Evolutionary conservation across 768 basidiomycete genomes (phyloP), one percentile per base, ranked within the genome.

Genomic region (Pluteus cervinus): DNA sequence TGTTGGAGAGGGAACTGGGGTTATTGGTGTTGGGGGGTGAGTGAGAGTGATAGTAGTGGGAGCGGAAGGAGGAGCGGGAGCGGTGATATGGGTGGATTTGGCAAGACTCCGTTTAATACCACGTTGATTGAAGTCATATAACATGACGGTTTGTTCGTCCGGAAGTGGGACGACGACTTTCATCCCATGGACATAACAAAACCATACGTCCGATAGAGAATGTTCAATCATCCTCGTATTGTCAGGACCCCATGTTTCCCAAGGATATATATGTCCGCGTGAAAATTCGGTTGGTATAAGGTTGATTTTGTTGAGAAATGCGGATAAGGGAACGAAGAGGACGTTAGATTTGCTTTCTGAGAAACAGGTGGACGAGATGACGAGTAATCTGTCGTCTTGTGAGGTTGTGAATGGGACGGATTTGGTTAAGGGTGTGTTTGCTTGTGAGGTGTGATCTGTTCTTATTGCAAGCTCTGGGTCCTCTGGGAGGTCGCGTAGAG

Each of bases 121-220:
- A 7, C 32, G 21, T 26, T 40, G 39, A 29, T 40, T 40, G 39
- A 40, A 40, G 24, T 40, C 33, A n/a, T 40, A 40, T 7, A 40
- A 26, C 11, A 34, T 21, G 9, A 23, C 25, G 11, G 11, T 29
- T 7, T 35, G 17, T 14, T 26, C 17, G 16, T 33, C 16, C 12
- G 24, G 3, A n/a, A n/a, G n/a, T 23, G 40, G 25, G 46, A 58
- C 31, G 43, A 61, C 43, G 62, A 66, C 75, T 41, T 62, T 65
- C 18, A 61, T 62, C 15, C 76, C 77, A 46, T 64, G 66, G 14
- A 77, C 67, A 45, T 75, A 75, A 56, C 77, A 80, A 6, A 75
- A 73, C 76, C 77, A 80, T 9, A 69, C 68, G 24, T 55, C 63
- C 24, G 55, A 53, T 41, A 43, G 39, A 28, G 15, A 37, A 7